Evolutionary conservation across 179 eudicot genomes (phyloP).

Genomic region (Camellia oleifera): DNA sequence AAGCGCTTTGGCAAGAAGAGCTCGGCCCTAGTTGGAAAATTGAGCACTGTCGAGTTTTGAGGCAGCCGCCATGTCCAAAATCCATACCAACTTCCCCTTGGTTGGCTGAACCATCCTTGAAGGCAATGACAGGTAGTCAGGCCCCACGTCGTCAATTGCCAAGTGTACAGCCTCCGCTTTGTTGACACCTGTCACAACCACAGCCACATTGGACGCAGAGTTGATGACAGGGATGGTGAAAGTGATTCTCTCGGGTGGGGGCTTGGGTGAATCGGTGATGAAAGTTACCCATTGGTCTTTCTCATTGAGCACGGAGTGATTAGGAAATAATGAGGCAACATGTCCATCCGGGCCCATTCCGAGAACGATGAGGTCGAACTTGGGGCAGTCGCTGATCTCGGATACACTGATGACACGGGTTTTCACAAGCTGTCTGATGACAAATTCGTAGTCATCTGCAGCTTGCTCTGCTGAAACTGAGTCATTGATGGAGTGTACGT

Average conservation of each 20-base stretch:
- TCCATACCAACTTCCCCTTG: slow-evolving; percentile 81
- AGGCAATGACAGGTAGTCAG: slow-evolving; percentile 43
- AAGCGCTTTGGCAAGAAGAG: slow-evolving; percentile 7
- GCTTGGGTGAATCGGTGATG: slow-evolving; percentile 77
- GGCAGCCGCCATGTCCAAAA: slow-evolving; percentile 75
- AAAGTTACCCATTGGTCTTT: slow-evolving; percentile 78
- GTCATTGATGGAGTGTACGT: slow-evolving; percentile 77
- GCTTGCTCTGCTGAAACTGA: slow-evolving; percentile 80
- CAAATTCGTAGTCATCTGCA: slow-evolving; percentile 74
- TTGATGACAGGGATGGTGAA: slow-evolving; percentile 89
- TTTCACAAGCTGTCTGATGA: slow-evolving; percentile 73
- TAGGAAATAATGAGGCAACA: slow-evolving; percentile 84
- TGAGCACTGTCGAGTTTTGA: slow-evolving; percentile 48
- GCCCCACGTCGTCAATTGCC: slow-evolving; percentile 46
- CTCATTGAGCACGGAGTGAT: slow-evolving; percentile 53
- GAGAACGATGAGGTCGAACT: slow-evolving; percentile 86
- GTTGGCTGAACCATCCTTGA: slow-evolving; percentile 69
- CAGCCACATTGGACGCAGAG: slow-evolving; percentile 71
- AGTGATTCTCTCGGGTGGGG: slow-evolving; percentile 93
- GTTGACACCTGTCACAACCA: slow-evolving; percentile 62
- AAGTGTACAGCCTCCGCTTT: slow-evolving; percentile 65
- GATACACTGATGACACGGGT: slow-evolving; percentile 73
- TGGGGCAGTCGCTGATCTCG: slow-evolving; percentile 77
- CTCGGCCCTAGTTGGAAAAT: slow-evolving; percentile 30
- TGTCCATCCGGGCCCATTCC: slow-evolving; percentile 95